Base-by-base conservation (phyloP, 805 yeast species). In the Lachancea nothofagi region DNA sequence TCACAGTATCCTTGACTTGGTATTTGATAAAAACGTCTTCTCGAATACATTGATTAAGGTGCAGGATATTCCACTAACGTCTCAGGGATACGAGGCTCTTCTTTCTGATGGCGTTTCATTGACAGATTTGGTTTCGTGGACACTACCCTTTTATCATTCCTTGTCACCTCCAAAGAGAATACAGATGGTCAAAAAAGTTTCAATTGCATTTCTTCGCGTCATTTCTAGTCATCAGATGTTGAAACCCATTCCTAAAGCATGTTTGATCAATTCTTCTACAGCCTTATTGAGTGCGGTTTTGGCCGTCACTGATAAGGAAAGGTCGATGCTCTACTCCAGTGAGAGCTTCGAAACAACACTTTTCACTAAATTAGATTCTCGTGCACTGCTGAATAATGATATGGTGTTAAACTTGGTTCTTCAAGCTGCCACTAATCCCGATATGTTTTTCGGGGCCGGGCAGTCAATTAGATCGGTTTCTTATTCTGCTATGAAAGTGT, bases 51-150 rank as follows among this genome's bases (percentile, higher is more conserved):
- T 80, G 31, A 38, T 50, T 49, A 34, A 44, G 32, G 45, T 56
- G 12, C 59, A 60, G 37, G 51, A 54, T 18, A 50, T 48, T 12
- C 39, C 53, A 2, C 42, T 55, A 2, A 55, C 63, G 2, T 45
- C 54, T 9, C 58, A 59, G 24, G 66, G 59, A 7, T 31, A 49
- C 3, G 57, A 61, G 12, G 56, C 62, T 1, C 53, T 36, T 13
- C 44, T 57, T 24, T 44, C 53, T 1, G 42, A 48, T n/a, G 37
- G 44, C 2, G 64, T 67, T 3, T 54, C 65, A 7, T 49, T 71
- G 6, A 49, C 67, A 4, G 78, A 77, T 51, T 46, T 77, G 41
- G 51, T 75, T 2, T 59, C 65, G n/a, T 82, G 89, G 89, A 70
- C 77, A 25, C 54, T 59, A 17, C 60, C 70, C 1, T 65, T 77